Evolutionary conservation across 2,329 filamentous ascomycete species (phyloP).

Genomic region (Penicillium sp.): DNA sequence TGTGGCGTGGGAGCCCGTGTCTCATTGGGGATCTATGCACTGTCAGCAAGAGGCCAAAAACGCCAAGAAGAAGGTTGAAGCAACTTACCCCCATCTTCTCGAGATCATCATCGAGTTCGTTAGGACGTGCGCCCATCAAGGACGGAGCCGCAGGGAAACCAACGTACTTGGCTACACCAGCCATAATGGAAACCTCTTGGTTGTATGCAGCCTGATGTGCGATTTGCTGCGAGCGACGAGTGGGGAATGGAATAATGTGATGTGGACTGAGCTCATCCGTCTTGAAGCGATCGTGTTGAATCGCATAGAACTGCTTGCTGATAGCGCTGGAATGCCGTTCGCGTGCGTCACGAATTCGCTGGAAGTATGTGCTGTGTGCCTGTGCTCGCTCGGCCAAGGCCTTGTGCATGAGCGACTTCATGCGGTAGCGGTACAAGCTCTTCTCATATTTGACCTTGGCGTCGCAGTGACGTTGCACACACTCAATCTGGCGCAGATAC

Average conservation of each 20-base stretch:
- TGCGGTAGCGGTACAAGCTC: constrained; percentile 67
- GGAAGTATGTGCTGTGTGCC: constrained; percentile 85
- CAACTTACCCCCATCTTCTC: constrained; percentile 78
- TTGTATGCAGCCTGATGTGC: constrained; percentile 88
- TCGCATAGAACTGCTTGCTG: constrained; percentile 86
- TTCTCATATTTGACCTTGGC: constrained; percentile 75
- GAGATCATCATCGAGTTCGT: constrained; percentile 81
- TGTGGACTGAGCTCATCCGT: constrained; percentile 74
- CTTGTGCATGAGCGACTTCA: constrained; percentile 67
- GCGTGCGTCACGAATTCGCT: constrained; percentile 75
- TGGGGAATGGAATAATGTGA: constrained; percentile 76
- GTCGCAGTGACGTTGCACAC: constrained; percentile 75
- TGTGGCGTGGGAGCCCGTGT: constrained; percentile 23
- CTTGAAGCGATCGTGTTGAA: constrained; percentile 81
- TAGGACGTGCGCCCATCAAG: constrained; percentile 65
- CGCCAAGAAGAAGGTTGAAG: neutral
- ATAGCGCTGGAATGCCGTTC: constrained; percentile 75
- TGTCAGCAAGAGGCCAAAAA: constrained; percentile 6
- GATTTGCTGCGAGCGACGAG: constrained; percentile 71
- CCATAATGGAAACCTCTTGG: constrained; percentile 84
- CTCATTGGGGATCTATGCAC: constrained; percentile 31
- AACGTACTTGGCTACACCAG: constrained; percentile 88
- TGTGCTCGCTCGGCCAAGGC: constrained; percentile 80
- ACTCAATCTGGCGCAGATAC: constrained; percentile 83
- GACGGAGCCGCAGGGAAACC: constrained; percentile 94